Conservation (phyloP, 2,329 filamentous ascomycete species). For the Myrmaecium sp. region DNA sequence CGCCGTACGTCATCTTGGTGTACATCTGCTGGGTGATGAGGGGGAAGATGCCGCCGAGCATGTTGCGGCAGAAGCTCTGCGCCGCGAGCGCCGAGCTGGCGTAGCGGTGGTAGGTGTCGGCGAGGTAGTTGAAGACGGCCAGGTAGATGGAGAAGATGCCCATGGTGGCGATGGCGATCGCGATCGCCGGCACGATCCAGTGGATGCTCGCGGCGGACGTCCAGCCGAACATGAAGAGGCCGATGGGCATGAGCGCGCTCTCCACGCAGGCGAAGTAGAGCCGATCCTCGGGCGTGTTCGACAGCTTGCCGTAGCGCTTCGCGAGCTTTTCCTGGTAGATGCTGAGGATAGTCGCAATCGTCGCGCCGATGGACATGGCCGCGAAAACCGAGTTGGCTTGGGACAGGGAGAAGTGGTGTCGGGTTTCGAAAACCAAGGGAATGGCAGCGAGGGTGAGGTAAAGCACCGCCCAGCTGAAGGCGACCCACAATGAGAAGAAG, state of each 20-base stretch:
- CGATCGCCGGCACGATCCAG: slow-evolving; percentile 57
- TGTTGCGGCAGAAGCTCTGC: slow-evolving; percentile 71
- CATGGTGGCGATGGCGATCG: slow-evolving; percentile 59
- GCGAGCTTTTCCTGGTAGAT: slow-evolving; percentile 58
- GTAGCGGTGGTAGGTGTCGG: slow-evolving; percentile 73
- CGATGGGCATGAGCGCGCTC: slow-evolving; percentile 56
- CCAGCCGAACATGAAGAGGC: slow-evolving; percentile 70
- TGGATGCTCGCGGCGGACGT: slow-evolving; percentile 43
- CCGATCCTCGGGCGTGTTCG: slow-evolving; percentile 45
- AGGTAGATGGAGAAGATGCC: slow-evolving; percentile 79
- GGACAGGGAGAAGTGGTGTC: slow-evolving; percentile 50
- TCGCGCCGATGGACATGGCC: slow-evolving; percentile 50
- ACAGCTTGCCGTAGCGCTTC: slow-evolving; percentile 23
- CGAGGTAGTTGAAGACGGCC: slow-evolving; percentile 82
- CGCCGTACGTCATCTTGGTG: slow-evolving; percentile 48
- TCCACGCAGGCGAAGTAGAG: slow-evolving; percentile 74
- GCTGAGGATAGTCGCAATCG: slow-evolving; percentile 49
- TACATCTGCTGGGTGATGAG: slow-evolving; percentile 63
- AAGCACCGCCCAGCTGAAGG: slow-evolving; percentile 78
- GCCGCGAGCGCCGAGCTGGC: slow-evolving; percentile 75
- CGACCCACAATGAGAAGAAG: slow-evolving; percentile 77
- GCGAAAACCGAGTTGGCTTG: slow-evolving; percentile 57
- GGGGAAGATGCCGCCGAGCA: slow-evolving; percentile 67
- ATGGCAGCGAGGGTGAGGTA: slow-evolving; percentile 74
- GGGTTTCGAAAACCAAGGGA: slow-evolving; percentile 55